Base-by-base conservation (phyloP, 176 grass and related monocot species). In the Carex littledalei region DNA sequence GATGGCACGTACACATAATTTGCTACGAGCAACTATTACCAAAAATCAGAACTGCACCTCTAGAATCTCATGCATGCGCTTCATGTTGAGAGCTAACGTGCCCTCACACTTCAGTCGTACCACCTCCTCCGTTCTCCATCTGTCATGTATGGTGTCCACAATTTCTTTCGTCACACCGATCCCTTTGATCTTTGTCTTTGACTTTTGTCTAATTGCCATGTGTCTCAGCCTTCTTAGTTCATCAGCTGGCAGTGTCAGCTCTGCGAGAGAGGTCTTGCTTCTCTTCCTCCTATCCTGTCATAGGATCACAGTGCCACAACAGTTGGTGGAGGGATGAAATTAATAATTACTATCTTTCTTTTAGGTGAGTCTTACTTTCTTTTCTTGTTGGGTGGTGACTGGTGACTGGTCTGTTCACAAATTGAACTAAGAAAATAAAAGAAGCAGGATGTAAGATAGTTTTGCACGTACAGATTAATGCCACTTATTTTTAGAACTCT, bases 11-110 rank as follows among this genome's bases (percentile, higher is more conserved):
- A 22, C 26, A 76, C 1, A 76, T 26, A 53, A 76, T 29, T 76
- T 52, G 3, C 5, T 6, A 76, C 21, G 15, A 53, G 45, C n/a
- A 6, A 52, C 35, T 29, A 76, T 76, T 16, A 76, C 43, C 11
- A 53, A 68, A 75, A 53, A 24, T 76, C 71, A 52, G 22, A 15
- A 76, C 7, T 9, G 60, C 57, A 98, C 95, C 92, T 98, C 93
- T 37, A 98, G 78, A 69, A 95, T 98, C 71, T 95, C 95, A 24
- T 98, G 95, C 79, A 92, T 92, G 43, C 92, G 87, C 32, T 89
- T 94, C 95, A 98, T 98, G 67, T 98, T 98, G 85, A 98, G 95
- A 56, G 93, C 95, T 0, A 93, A 89, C 24, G 95, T 49, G 53
- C 95, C 89, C 68, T 84, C 89, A 13, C 94, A 94, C 83, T 98